phyloP scores from a whole-genome alignment of 2,329 filamentous ascomycete genomes.

The Intubia oerlemansii region DNA sequence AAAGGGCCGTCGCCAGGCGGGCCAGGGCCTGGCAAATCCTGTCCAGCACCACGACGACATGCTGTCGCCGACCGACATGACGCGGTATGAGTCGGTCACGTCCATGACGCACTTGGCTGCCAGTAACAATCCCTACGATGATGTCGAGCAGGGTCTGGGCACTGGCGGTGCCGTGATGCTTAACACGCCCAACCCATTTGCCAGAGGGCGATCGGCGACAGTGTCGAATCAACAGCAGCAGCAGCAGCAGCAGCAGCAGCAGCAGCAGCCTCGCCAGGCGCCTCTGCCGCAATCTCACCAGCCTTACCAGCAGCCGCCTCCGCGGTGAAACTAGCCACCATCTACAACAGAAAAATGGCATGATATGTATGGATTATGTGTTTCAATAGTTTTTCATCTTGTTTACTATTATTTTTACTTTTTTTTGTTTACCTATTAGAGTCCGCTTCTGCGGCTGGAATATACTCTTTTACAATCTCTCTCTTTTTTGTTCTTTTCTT shows the following conservation, averaged over 20 bases:
- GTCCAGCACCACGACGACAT: slow-evolving; percentile 12
- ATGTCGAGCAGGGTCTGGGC: slow-evolving; percentile 16
- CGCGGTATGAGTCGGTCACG: slow-evolving; percentile 8
- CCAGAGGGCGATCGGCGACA: not conserved
- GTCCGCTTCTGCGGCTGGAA: too few species aligned
- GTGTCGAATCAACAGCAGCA: too few species aligned
- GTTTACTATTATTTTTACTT: not conserved
- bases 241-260: too few species aligned
- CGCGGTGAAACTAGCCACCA: not conserved
- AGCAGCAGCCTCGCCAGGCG: too few species aligned
- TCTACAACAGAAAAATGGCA: not conserved
- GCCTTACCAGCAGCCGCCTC: too few species aligned
- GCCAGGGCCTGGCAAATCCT: slow-evolving; percentile 18
- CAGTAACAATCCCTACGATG: slow-evolving; percentile 13
- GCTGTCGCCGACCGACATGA: slow-evolving; percentile 11
- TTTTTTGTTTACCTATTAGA: not conserved
- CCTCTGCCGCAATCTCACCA: too few species aligned
- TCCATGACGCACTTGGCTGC: too few species aligned
- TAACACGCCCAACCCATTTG: not conserved
- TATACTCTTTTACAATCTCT: slow-evolving; percentile 3
- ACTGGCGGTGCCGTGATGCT: not conserved
- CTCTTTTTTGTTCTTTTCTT: not conserved
- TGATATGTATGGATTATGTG: not conserved
- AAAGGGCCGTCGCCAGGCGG: slow-evolving; percentile 26
- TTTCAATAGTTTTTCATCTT: not conserved